phyloP scores from a whole-genome alignment of 179 eudicot species.

The Actinidia polygama region DNA sequence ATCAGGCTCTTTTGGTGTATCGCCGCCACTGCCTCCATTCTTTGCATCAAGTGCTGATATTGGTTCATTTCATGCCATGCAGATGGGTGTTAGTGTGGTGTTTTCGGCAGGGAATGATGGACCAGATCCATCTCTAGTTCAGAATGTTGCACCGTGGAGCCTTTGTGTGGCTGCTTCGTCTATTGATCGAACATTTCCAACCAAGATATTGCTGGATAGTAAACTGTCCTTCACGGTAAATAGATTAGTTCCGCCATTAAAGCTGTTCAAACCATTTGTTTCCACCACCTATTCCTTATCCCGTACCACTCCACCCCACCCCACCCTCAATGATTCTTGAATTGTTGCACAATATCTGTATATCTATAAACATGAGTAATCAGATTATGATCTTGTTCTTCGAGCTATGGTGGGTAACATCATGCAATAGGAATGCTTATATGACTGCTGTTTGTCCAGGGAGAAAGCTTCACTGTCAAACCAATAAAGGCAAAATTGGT shows the following conservation, averaged over 20 bases:
- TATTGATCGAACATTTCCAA: constrained; percentile 49
- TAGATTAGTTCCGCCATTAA: too few species aligned
- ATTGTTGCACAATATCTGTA: too few species aligned
- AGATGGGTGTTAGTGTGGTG: constrained; percentile 48
- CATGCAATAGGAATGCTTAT: background rate
- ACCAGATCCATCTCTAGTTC: constrained; percentile 42
- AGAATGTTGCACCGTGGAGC: constrained; percentile 58
- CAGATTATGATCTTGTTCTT: too few species aligned
- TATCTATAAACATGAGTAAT: too few species aligned
- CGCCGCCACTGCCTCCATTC: constrained; percentile 35
- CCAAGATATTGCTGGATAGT: constrained; percentile 35
- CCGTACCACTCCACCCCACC: too few species aligned
- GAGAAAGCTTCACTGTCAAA: constrained; percentile 38
- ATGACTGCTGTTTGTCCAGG: constrained; percentile 33
- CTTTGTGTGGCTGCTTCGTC: constrained; percentile 56
- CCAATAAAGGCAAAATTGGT: constrained; percentile 32
- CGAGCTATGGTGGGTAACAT: background rate
- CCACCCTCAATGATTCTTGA: too few species aligned
- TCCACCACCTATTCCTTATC: too few species aligned
- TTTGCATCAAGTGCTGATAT: constrained; percentile 34
- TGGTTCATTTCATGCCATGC: constrained; percentile 60
- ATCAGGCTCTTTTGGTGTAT: constrained; percentile 44
- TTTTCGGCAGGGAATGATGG: constrained; percentile 58
- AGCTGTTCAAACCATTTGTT: too few species aligned
- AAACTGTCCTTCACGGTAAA: constrained; percentile 39